A percentile compares a stretch with the other conserved stretches of the same genome.
Conservation (phyloP, 306 rosid genomes). For the Sesbania bispinosa region DNA sequence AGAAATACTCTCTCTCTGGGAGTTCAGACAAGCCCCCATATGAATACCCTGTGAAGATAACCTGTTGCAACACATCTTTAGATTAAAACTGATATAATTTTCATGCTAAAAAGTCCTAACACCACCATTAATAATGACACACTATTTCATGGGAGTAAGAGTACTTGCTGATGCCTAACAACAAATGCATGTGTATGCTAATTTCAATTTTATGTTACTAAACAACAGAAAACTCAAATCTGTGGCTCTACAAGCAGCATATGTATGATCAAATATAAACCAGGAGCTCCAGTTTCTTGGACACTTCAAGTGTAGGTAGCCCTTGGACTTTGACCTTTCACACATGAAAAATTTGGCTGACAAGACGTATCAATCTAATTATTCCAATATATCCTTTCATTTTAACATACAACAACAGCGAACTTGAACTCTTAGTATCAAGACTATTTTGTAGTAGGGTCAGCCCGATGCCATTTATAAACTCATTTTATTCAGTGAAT, state of each 20-base stretch:
- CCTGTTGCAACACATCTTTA: slow-evolving; percentile 52
- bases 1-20: slow-evolving; percentile 74
- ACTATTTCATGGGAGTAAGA: neutral
- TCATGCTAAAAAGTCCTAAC: slow-evolving; percentile 19
- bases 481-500: neutral
- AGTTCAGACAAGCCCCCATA: slow-evolving; percentile 96
- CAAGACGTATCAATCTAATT: too few species aligned
- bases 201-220: neutral
- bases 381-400: too few species aligned
- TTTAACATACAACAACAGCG: too few species aligned
- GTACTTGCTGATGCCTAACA: neutral
- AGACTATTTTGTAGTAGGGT: neutral
- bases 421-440: too few species aligned
- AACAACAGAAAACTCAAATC: slow-evolving; percentile 7
- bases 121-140: slow-evolving; percentile 16
- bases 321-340: too few species aligned
- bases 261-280: neutral
- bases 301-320: too few species aligned
- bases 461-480: neutral
- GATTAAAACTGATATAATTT: slow-evolving; percentile 21
- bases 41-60: slow-evolving; percentile 91
- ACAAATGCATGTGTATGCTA: slow-evolving; percentile 9
- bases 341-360: too few species aligned
- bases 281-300: neutral
- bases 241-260: slow-evolving; percentile 5